phyloP scores from a whole-genome alignment of 2,329 filamentous ascomycete genomes.

The Talaromyces amestolkiae region DNA sequence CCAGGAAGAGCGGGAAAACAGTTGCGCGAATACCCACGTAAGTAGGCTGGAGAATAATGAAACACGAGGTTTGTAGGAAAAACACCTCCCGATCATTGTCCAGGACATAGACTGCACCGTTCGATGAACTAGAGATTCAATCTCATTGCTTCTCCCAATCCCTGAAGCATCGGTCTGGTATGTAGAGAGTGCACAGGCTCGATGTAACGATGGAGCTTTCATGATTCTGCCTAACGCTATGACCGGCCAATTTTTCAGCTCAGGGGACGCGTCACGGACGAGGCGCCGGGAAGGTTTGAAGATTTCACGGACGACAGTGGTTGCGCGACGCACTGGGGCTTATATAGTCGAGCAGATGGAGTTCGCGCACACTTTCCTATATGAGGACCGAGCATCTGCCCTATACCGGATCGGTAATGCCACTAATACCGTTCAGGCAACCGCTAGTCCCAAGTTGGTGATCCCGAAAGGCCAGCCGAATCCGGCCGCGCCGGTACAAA shows the following conservation, averaged over 20 bases:
- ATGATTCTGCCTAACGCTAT: not conserved
- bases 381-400: not conserved
- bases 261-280: not conserved
- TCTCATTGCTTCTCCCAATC: not conserved
- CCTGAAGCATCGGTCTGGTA: not conserved
- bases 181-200: not conserved
- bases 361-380: not conserved
- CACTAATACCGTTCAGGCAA: not conserved
- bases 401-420: not conserved
- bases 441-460: not conserved
- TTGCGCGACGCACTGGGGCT: not conserved
- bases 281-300: not conserved
- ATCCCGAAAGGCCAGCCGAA: conserved; percentile 5
- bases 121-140: not conserved
- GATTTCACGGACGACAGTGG: not conserved
- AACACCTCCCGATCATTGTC: not conserved
- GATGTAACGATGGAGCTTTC: not conserved
- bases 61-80: not conserved
- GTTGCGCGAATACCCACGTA: not conserved
- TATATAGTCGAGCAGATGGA: not conserved
- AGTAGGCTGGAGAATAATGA: not conserved
- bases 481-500: conserved; percentile 10
- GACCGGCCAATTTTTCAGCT: conserved; percentile 5
- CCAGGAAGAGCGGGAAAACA: not conserved
- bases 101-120: not conserved